A percentile compares a stretch with the other conserved stretches of the same genome.
Evolutionary conservation across 2,329 filamentous ascomycete species (phyloP).

Genomic region (Neonectria faginata): DNA sequence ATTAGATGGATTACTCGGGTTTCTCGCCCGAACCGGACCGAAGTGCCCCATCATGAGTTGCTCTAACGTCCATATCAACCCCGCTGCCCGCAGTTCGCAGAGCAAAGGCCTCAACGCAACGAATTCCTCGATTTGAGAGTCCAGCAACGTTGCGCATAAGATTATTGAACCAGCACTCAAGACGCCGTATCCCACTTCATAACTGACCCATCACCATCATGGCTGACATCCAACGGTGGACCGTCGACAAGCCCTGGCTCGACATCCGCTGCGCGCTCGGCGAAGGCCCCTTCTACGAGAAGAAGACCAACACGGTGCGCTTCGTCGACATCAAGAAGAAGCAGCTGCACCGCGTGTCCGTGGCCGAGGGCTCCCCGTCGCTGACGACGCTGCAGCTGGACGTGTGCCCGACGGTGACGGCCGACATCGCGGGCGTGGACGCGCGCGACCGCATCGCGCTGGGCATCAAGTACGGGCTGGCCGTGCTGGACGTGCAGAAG

Average conservation of each 20-base stretch:
- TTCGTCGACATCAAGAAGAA: constrained; percentile 87
- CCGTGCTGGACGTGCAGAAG: constrained; percentile 75
- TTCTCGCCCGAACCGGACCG: constrained; percentile 28
- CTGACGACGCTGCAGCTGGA: constrained; percentile 70
- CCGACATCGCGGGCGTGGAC: constrained; percentile 78
- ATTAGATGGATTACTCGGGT: constrained; percentile 1
- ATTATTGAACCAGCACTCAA: no score
- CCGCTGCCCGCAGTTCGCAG: constrained; percentile 12
- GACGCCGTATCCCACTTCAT: neutral
- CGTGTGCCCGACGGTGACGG: constrained; percentile 74
- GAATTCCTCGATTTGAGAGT: no score
- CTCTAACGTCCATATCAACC: constrained; percentile 12
- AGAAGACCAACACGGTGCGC: constrained; percentile 72
- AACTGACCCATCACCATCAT: constrained; percentile 37
- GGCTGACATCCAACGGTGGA: constrained; percentile 61
- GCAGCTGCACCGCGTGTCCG: constrained; percentile 77
- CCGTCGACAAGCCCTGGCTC: constrained; percentile 66
- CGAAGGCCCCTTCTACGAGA: constrained; percentile 81
- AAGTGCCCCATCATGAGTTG: constrained; percentile 14
- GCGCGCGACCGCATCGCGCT: constrained; percentile 75
- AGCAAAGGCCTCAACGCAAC: constrained; percentile 15
- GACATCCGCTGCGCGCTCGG: constrained; percentile 73
- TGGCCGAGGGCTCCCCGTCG: constrained; percentile 71
- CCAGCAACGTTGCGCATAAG: no score
- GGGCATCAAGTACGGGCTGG: constrained; percentile 84